phyloP scores from a whole-genome alignment of 805 yeast species.

The Pichia cephalocereana region DNA sequence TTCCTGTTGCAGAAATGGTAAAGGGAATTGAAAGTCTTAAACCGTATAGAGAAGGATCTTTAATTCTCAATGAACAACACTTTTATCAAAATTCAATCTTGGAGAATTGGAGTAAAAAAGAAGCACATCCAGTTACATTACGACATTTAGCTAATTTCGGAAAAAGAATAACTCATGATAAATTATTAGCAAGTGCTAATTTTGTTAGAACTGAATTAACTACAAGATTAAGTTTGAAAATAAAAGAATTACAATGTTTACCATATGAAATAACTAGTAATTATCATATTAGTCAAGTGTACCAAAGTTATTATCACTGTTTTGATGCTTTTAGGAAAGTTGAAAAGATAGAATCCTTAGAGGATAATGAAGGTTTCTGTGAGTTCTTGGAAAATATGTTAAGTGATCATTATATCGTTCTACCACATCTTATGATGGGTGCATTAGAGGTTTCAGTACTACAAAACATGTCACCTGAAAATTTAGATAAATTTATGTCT shows the following conservation, averaged over 20 bases:
- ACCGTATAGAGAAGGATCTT: constrained; percentile 10
- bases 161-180: constrained; percentile 62
- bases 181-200: constrained; percentile 74
- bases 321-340: constrained; percentile 77
- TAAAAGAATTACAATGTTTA: constrained; percentile 64
- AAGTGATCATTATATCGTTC: constrained; percentile 69
- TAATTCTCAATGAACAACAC: constrained; percentile 45
- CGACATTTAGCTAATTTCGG: constrained; percentile 88
- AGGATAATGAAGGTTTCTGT: constrained; percentile 72
- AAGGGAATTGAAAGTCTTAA: background rate
- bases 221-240: constrained; percentile 70
- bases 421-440: constrained; percentile 91
- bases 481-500: constrained; percentile 68
- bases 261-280: constrained; percentile 83
- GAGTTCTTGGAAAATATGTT: constrained; percentile 51
- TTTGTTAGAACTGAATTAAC: constrained; percentile 84
- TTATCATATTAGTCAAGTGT: constrained; percentile 77
- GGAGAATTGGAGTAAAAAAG: constrained; percentile 48
- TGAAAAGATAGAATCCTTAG: constrained; percentile 55
- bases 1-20: background rate
- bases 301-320: constrained; percentile 77
- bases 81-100: constrained; percentile 76
- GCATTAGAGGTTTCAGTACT: constrained; percentile 71
- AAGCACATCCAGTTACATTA: constrained; percentile 87
- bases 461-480: constrained; percentile 44